Percentiles rank a stretch among this genome's conserved stretches.
These are phyloP conservation scores for Tricholoma flavovirens DNA, from an alignment of 768 basidiomycete genomes.

Conservation along the genomic window DNA sequence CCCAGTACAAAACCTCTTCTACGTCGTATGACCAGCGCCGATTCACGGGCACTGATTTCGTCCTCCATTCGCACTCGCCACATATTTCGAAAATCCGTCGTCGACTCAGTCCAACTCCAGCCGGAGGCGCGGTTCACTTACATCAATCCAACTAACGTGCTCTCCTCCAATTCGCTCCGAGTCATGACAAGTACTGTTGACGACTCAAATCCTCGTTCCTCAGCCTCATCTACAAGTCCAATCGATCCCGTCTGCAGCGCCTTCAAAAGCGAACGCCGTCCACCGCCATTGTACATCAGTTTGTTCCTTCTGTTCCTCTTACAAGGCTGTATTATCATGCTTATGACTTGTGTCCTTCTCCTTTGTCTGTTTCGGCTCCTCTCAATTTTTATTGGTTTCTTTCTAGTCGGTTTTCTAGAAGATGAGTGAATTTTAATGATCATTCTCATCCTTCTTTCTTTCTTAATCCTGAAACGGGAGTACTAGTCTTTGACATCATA, in stretches of 20 bases:
- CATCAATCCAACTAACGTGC: background rate
- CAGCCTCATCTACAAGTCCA: background rate
- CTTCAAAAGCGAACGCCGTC: background rate
- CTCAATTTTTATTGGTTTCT: background rate
- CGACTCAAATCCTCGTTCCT: background rate
- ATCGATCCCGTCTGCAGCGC: too few species aligned
- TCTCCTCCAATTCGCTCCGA: background rate
- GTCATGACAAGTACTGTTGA: background rate
- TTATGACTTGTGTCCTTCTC: background rate
- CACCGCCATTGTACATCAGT: background rate
- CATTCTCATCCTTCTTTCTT: too few species aligned
- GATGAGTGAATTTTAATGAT: background rate
- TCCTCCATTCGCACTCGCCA: constrained; percentile 3
- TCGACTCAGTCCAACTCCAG: background rate
- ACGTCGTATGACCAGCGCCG: constrained; percentile 12
- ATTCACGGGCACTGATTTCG: constrained; percentile 7
- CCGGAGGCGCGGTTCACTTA: background rate
- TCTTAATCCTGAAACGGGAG: too few species aligned
- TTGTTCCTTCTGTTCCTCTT: constrained; percentile 2
- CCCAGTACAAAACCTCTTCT: constrained; percentile 8
- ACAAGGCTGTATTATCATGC: constrained; percentile 3
- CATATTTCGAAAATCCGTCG: background rate
- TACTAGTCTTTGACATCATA: too few species aligned
- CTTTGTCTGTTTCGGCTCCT: background rate
- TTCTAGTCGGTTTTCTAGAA: background rate